These are phyloP conservation scores for Fomitopsis serialis DNA, from an alignment of 768 basidiomycete genomes.

Conservation along the genomic window DNA sequence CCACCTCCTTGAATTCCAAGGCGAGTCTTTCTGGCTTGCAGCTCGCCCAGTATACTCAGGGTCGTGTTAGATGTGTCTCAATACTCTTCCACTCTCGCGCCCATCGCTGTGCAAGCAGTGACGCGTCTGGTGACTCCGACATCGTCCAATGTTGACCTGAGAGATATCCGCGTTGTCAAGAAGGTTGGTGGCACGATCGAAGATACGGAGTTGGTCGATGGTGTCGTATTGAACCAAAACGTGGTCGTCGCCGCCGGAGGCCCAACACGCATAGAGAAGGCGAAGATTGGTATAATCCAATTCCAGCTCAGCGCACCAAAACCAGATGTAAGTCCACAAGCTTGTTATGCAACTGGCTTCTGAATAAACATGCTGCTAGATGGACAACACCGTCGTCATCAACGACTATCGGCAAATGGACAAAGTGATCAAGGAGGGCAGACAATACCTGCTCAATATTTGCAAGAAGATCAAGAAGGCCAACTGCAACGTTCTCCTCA, in stretches of 20 bases:
- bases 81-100: conserved; percentile 97
- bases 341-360: background rate
- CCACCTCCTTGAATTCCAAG: conserved; percentile 95
- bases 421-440: conserved; percentile 98
- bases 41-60: too few species aligned
- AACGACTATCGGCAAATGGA: conserved; percentile 99
- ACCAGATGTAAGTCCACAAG: conserved; percentile 69
- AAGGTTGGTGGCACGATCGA: conserved; percentile 99
- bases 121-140: conserved; percentile 83
- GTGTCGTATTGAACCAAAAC: conserved; percentile 96
- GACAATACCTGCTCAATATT: conserved; percentile 94
- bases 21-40: conserved; percentile 29
- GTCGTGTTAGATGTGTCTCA: conserved; percentile 87
- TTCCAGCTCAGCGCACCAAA: conserved; percentile 98
- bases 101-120: conserved; percentile 96
- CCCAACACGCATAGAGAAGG: conserved; percentile 93
- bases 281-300: conserved; percentile 96
- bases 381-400: conserved; percentile 99
- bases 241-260: conserved; percentile 88
- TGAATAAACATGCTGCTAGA: conserved; percentile 43
- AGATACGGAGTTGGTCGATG: conserved; percentile 95
- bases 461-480: conserved; percentile 99
- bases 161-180: conserved; percentile 94
- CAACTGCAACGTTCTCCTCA: conserved; percentile 98
- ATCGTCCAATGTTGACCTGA: conserved; percentile 92